Conservation (phyloP, 495 filamentous ascomycete genomes). For the Aspergillus cavernicola region DNA sequence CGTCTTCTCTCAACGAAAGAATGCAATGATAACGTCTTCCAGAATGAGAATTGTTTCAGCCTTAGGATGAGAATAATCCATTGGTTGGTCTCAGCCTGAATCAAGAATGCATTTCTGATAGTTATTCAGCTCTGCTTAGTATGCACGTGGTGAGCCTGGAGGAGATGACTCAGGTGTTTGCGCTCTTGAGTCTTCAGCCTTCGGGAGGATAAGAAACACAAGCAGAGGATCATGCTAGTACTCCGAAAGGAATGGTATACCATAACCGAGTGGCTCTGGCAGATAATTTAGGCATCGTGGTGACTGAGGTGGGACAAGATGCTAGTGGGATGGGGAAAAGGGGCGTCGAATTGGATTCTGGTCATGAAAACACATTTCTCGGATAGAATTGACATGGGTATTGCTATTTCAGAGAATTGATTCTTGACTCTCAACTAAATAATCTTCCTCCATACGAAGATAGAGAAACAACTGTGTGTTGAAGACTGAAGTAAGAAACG, state of each 20-base stretch:
- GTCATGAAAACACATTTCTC: too few species aligned
- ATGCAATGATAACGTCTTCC: not conserved
- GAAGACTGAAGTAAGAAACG: too few species aligned
- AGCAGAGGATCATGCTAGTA: too few species aligned
- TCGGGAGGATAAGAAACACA: too few species aligned
- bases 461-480: too few species aligned
- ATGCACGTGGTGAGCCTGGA: conserved; percentile 10
- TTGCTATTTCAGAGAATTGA: too few species aligned
- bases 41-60: conserved; percentile 18
- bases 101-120: too few species aligned
- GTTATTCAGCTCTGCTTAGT: not conserved
- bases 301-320: conserved; percentile 10
- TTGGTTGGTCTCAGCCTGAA: not conserved
- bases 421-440: too few species aligned
- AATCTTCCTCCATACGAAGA: too few species aligned
- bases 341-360: not conserved
- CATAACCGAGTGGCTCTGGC: conserved; percentile 7
- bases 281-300: conserved; percentile 1
- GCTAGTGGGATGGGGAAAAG: not conserved
- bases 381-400: too few species aligned
- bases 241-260: not conserved
- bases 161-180: too few species aligned
- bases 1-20: not conserved
- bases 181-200: too few species aligned
- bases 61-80: conserved; percentile 6